A percentile compares a stretch with the other conserved stretches of the same genome.
Conservation (phyloP, 1,284 basidiomycete species). For the Ceratobasidium sp. region DNA sequence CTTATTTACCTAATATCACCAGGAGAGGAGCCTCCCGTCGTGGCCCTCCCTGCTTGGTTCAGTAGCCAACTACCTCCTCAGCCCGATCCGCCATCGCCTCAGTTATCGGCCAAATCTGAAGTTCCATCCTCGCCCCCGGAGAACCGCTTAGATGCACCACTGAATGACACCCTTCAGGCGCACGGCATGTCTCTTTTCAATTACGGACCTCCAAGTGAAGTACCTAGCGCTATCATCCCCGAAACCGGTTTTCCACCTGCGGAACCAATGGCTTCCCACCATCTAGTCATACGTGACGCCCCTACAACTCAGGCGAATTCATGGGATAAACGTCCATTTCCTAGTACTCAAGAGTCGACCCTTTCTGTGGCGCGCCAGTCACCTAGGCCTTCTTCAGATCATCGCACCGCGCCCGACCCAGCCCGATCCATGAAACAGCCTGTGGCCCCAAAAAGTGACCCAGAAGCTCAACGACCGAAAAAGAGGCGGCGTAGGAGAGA, state of each 20-base stretch:
- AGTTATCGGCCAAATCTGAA: neutral
- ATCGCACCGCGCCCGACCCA: neutral
- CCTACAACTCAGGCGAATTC: neutral
- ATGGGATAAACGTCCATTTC: neutral
- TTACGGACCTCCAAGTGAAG: neutral
- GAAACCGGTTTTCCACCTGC: neutral
- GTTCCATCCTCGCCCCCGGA: neutral
- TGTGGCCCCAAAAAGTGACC: neutral
- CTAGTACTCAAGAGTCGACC: neutral
- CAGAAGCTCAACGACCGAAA: neutral
- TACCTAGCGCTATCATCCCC: neutral
- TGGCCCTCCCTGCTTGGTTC: conserved; percentile 15
- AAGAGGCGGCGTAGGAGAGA: conserved; percentile 12
- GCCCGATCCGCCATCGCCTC: conserved; percentile 17
- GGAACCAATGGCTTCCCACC: neutral
- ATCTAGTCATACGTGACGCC: neutral
- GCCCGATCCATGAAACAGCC: neutral
- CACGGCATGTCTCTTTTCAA: neutral
- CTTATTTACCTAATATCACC: neutral
- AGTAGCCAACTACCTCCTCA: neutral
- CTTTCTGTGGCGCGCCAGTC: neutral
- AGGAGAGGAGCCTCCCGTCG: neutral
- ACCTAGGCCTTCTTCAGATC: neutral
- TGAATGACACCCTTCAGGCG: neutral
- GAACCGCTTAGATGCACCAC: neutral